Evolutionary conservation across 441 rosid species (phyloP), one percentile per base, ranked within the genome.

Genomic region (Gossypium armourianum): DNA sequence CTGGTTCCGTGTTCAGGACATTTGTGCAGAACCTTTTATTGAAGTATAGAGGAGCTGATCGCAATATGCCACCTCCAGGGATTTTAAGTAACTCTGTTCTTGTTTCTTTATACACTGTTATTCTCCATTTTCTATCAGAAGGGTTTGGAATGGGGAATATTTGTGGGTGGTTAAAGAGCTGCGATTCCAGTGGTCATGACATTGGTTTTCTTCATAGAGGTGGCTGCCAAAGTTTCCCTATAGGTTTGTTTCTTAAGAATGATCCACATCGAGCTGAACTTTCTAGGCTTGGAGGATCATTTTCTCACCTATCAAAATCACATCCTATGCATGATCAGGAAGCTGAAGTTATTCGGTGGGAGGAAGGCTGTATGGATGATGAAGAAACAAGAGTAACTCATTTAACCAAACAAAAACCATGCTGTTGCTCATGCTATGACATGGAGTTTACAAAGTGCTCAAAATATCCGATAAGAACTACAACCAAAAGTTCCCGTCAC

Each of bases 321-420:
- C 82, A 88, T 81, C 92, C 97, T 47, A 78, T 84, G 59, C 61
- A 74, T 83, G 88, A 84, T 73, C 88, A 85, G 74, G 96, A 89
- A 76, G 79, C 74, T 32, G 97, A 89, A 79, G 81, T 86, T 50
- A 84, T 94, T 77, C 88, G 74, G 79, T 94, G 97, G 99, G 96
- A 92, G 78, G 99, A 94, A 90, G 97, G 97, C 63, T 88, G 87
- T 79, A 77, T 88, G 94, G 97, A 94, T 81, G 97, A 86, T 67
- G 90, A 88, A 77, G 89, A 85, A 72, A 81, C 80, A 68, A 86
- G 90, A 77, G 85, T 90, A 57, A 88, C 96, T 58, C 99, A 94
- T 78, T 81, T 72, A 56, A 89, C 97, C 29, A 67, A 72, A 65
- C 90, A 82, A 80, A 94, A 90, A 77, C 99, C 99, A 52, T 94